Evolutionary conservation across 2,329 filamentous ascomycete genomes (phyloP).

Genomic region (Cercospora canescens): DNA sequence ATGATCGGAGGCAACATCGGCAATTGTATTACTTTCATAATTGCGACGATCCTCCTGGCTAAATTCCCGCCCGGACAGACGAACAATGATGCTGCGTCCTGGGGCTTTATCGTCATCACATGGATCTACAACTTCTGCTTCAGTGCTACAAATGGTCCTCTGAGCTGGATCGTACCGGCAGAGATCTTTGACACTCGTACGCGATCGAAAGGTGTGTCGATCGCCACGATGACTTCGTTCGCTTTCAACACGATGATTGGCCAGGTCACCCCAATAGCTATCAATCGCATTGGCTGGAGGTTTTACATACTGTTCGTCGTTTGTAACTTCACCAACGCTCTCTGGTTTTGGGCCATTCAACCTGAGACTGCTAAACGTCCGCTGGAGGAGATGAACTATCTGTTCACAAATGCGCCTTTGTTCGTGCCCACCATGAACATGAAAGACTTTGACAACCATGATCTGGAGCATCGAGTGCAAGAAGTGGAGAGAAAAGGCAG

Average conservation of each 20-base stretch:
- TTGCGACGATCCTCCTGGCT: constrained; percentile 59
- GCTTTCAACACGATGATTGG: constrained; percentile 78
- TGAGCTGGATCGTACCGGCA: constrained; percentile 53
- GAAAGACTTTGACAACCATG: constrained; percentile 53
- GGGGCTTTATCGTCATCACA: constrained; percentile 75
- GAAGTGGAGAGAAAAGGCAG: constrained; percentile 57
- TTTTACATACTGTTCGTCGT: constrained; percentile 65
- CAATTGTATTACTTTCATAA: constrained; percentile 72
- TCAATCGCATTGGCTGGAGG: constrained; percentile 54
- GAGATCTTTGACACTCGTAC: constrained; percentile 70
- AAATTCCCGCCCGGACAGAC: constrained; percentile 60
- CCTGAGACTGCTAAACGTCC: constrained; percentile 66
- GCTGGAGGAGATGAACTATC: constrained; percentile 67
- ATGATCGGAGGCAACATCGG: constrained; percentile 71
- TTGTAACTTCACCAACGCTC: constrained; percentile 67
- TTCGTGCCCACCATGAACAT: constrained; percentile 61
- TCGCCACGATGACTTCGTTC: constrained; percentile 69
- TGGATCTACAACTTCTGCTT: constrained; percentile 83
- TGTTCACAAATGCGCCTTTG: constrained; percentile 62
- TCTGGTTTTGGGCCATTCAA: constrained; percentile 64
- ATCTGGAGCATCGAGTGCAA: constrained; percentile 60
- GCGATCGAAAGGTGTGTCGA: constrained; percentile 67
- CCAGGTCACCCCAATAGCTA: constrained; percentile 64
- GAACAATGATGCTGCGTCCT: constrained; percentile 58
- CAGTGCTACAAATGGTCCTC: constrained; percentile 67